Evolutionary conservation across 2,329 filamentous ascomycete genomes (phyloP).

Genomic region (Mollisia scopiformis): DNA sequence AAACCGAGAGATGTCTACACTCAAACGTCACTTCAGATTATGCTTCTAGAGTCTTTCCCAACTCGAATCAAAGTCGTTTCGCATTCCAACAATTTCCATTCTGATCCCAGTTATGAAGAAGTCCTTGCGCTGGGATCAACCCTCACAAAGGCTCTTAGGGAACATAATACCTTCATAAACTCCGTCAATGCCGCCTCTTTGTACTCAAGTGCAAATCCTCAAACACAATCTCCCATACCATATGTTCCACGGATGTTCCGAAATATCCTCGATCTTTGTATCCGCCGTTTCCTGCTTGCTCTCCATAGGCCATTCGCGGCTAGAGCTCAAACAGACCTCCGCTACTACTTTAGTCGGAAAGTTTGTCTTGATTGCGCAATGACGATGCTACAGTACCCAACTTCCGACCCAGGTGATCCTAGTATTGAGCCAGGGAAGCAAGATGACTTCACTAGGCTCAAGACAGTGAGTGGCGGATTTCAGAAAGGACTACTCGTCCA

Average conservation of each 20-base stretch:
- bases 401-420: not conserved
- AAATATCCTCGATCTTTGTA: conserved; percentile 53
- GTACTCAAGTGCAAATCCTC: not conserved
- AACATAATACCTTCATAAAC: conserved; percentile 20
- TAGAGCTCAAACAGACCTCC: conserved; percentile 45
- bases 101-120: conserved; percentile 48
- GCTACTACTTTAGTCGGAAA: conserved; percentile 54
- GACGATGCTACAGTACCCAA: conserved; percentile 21
- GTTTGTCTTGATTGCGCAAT: conserved; percentile 48
- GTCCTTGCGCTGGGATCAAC: conserved; percentile 50
- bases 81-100: conserved; percentile 50
- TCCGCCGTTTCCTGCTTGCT: conserved; percentile 57
- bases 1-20: conserved; percentile 41
- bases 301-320: conserved; percentile 54
- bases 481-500: conserved; percentile 44
- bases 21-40: conserved; percentile 53
- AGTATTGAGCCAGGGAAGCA: conserved; percentile 17
- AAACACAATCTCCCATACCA: not conserved
- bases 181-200: not conserved
- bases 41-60: conserved; percentile 46
- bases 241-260: conserved; percentile 25
- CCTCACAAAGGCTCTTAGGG: conserved; percentile 41
- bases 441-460: conserved; percentile 41
- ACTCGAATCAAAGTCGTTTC: conserved; percentile 48
- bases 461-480: conserved; percentile 43